Evolutionary conservation across 352 stramenopile genomes (phyloP), one percentile per base, ranked within the genome.

Genomic region (Globisporangium yorkense): DNA sequence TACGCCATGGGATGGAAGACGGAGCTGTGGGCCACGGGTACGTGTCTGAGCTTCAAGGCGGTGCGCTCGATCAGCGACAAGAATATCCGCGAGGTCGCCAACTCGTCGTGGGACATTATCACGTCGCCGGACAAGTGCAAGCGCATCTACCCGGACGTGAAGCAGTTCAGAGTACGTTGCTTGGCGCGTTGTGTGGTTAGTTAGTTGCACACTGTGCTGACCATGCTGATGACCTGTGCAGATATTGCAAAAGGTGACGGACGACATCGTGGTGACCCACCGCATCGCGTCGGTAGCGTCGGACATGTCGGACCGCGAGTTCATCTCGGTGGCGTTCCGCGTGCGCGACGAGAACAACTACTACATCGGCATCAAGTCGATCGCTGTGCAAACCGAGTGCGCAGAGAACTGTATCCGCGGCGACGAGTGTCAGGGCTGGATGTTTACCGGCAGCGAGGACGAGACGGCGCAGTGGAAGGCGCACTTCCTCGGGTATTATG

Each of bases 1-100:
- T 89, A 89, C 56, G 80, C 84, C 33, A 93, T 93, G 81, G 84
- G 84, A 13, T 93, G 84, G 84, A 88, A 87, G 67, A 88, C 80
- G 45, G 80, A 93, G 69, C 56, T 93, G 51, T 93, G 84, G 84
- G 80, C 79, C 54, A 83, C 77, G 8, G 77, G 67, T 46, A 92
- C 80, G 47, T 88, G 82, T n/a, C 51, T 92, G 20, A 89, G 79
- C 61, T 92, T 89, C 61, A 78, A 76, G 21, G 82, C 80, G 0
- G 64, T 86, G 24, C 77, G 82, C 15, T 77, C 79, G 0, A 89
- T 80, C 58, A 70, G 47, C 37, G 68, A 89, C 59, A 81, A 81
- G 58, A 89, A 88, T 54, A 88, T 89, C 40, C 74, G 72, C 5
- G 79, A 91, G 45, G 77, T 89, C 3, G 80, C 78, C 3, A 66